Base-by-base conservation (phyloP, 441 rosid genomes). In the Populus tomentosa region DNA sequence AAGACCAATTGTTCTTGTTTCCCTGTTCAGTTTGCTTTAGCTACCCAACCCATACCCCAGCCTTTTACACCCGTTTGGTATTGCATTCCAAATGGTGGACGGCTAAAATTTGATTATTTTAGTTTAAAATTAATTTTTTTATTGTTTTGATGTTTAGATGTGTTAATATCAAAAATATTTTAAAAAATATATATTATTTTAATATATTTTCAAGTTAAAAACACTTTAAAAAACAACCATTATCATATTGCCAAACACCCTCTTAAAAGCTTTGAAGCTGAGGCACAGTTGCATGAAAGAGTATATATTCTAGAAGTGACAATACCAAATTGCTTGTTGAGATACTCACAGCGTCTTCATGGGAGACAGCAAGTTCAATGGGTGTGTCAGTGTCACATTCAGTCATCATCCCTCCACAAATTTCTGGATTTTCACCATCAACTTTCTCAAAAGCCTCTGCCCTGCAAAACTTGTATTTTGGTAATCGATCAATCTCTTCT, bases 401-500 rank as follows among this genome's bases (percentile, higher is more conserved):
- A 3, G 85, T 86, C 94, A 94, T 94, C 61, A 82, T 78, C 76
- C 98, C 99, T 66, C 86, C 91, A 40, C 71, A 72, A 59, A 86
- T 82, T 82, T 74, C 89, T 85, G 87, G 88, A 64, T 75, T 81
- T 42, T 85, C 87, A 69, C 81, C 82, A 32, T 80, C 42, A 69
- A 80, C 79, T 74, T 88, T 88, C 80, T 84, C 93, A 69, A 73
- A 36, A 8, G 79, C 76, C 21, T 77, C 81, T 6, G 77, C 75
- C 76, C 83, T 91, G 63, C 79, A 82, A 77, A 86, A 96, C 76
- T 84, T 94, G 90, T 84, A 94, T 78, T 85, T 94, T 9, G 93
- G 89, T 76, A 96, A 80, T 82, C 81, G 88, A 46, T 96, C 98
- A 71, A 96, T 89, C 73, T 96, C 99, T 78, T 90, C 97, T 73